Conservation (phyloP, 495 filamentous ascomycete species). For the Aspergillus asperescens region DNA sequence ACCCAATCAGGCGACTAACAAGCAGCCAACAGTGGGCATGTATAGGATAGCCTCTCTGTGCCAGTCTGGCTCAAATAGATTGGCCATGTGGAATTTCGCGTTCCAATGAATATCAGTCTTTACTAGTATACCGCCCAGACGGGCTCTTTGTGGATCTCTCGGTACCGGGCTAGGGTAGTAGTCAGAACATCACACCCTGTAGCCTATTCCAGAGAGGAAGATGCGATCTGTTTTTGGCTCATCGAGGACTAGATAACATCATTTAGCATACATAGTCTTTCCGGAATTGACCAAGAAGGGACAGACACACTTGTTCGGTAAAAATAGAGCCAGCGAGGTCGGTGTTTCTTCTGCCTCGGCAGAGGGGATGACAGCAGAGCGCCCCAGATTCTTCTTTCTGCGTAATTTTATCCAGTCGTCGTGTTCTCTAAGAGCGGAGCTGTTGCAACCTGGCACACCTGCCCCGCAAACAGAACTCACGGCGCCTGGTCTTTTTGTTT, state of each 20-base stretch:
- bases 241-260: not conserved
- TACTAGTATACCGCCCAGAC: not conserved
- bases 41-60: slow-evolving; percentile 3
- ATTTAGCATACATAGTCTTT: not conserved
- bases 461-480: too few species aligned
- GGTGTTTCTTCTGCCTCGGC: not conserved
- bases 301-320: not conserved
- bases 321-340: not conserved
- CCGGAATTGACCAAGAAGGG: not conserved
- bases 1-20: slow-evolving; percentile 4
- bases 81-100: not conserved
- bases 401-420: too few species aligned
- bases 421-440: too few species aligned
- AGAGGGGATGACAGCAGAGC: not conserved
- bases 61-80: not conserved
- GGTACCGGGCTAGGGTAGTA: not conserved
- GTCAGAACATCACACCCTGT: not conserved
- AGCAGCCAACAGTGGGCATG: slow-evolving; percentile 13
- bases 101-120: not conserved
- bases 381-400: not conserved
- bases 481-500: too few species aligned
- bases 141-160: not conserved
- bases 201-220: not conserved
- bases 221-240: not conserved
- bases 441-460: too few species aligned